phyloP scores from a whole-genome alignment of 2,329 filamentous ascomycete genomes.

The Malbranchea cinnamomea region DNA sequence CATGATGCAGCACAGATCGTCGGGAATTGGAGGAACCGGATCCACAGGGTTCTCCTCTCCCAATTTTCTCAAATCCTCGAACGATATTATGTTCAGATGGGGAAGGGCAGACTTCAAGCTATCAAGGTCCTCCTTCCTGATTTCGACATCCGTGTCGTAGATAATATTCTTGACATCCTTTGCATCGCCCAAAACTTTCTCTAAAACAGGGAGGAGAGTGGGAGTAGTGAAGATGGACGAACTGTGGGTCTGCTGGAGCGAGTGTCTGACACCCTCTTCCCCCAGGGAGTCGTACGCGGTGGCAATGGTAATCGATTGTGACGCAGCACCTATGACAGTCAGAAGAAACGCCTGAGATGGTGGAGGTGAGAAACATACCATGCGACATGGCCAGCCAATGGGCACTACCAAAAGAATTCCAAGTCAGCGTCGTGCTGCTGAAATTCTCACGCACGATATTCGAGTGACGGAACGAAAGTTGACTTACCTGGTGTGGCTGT shows the following conservation, averaged over 20 bases:
- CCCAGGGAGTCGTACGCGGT: conserved; percentile 33
- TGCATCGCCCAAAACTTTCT: conserved; percentile 37
- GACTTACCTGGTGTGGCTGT: conserved; percentile 61
- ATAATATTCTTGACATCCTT: conserved; percentile 38
- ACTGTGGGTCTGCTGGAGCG: conserved; percentile 18
- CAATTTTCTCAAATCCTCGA: conserved; percentile 35
- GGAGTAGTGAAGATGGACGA: conserved; percentile 22
- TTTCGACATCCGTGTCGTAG: conserved; percentile 37
- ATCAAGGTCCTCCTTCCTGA: conserved; percentile 34
- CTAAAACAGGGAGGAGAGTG: conserved; percentile 31
- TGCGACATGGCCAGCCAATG: conserved; percentile 79
- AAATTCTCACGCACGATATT: not conserved
- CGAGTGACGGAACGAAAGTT: not conserved
- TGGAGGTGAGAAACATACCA: conserved; percentile 25
- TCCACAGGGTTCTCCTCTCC: conserved; percentile 51
- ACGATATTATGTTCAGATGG: conserved; percentile 35
- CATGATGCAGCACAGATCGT: conserved; percentile 63
- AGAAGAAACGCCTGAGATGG: not conserved
- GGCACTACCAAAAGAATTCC: conserved; percentile 34
- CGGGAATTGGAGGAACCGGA: conserved; percentile 51
- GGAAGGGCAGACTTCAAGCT: conserved; percentile 36
- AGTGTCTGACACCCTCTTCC: conserved; percentile 21
- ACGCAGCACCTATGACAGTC: conserved; percentile 39
- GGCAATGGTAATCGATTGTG: conserved; percentile 81
- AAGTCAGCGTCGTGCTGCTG: conserved; percentile 9